Evolutionary conservation across 1,284 basidiomycete genomes (phyloP).

Genomic region (Melampsora abietis-canadensis): DNA sequence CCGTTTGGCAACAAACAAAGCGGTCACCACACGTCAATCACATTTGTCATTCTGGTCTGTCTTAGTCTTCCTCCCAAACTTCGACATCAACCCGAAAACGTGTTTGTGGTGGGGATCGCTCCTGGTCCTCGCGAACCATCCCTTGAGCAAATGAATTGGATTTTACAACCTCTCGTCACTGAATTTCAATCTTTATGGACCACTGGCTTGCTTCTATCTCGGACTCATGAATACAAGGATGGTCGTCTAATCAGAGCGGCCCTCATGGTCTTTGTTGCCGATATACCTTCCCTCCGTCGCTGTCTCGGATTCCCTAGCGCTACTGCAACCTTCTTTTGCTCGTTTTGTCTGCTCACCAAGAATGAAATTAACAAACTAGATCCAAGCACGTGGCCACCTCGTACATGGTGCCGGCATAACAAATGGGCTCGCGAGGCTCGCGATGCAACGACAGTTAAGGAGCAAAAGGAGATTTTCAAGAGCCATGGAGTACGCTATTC

Average conservation of each 20-base stretch:
- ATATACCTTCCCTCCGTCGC: conserved; percentile 43
- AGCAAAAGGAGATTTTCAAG: not conserved
- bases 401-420: not conserved
- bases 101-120: conserved; percentile 55
- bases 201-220: conserved; percentile 47
- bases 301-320: conserved; percentile 26
- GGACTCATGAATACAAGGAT: not conserved
- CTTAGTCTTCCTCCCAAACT: conserved; percentile 32
- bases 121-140: conserved; percentile 49
- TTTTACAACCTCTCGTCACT: conserved; percentile 51
- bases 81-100: conserved; percentile 53
- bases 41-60: conserved; percentile 7
- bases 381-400: conserved; percentile 1
- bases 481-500: conserved; percentile 24
- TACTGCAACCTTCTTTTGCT: conserved; percentile 33
- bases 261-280: conserved; percentile 43
- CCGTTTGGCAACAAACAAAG: conserved; percentile 20
- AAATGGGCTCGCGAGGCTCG: not conserved
- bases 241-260: conserved; percentile 16
- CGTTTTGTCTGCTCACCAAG: conserved; percentile 25
- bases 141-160: conserved; percentile 50
- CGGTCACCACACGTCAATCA: conserved; percentile 3
- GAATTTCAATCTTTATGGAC: conserved; percentile 51
- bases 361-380: not conserved
- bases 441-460: not conserved